Percentiles rank a stretch among this genome's conserved stretches.
Conservation (phyloP, 345 rosid species). For the Camelina sativa region DNA sequence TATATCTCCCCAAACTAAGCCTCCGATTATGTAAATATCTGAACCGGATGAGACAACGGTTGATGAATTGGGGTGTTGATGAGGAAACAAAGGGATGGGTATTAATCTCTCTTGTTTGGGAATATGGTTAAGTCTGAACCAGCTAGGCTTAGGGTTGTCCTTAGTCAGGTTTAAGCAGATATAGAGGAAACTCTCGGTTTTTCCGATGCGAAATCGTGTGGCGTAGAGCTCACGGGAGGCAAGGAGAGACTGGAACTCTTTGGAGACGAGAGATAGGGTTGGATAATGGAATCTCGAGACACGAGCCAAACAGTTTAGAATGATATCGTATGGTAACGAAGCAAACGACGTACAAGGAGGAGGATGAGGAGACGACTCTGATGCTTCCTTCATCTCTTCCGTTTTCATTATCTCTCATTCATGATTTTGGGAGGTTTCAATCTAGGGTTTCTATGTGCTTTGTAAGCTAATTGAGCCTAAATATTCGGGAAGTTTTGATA, state of each 20-base stretch:
- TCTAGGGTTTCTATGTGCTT: too few relatives aligned
- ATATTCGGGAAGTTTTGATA: too few relatives aligned
- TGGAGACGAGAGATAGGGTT: constrained; percentile 5
- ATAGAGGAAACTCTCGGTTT: constrained; percentile 19
- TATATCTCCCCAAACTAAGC: constrained; percentile 47
- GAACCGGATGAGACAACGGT: constrained; percentile 52
- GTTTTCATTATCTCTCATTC: too few relatives aligned
- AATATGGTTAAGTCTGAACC: background rate
- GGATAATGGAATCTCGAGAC: background rate
- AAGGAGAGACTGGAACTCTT: background rate
- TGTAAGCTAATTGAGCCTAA: too few relatives aligned
- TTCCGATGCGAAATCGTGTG: constrained; percentile 7
- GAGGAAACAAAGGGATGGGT: constrained; percentile 52
- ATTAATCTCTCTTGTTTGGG: constrained; percentile 23
- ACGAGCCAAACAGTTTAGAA: too few relatives aligned
- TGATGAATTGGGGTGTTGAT: constrained; percentile 47
- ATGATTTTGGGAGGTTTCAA: too few relatives aligned
- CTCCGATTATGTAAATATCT: constrained; percentile 62
- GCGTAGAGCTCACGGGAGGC: too few relatives aligned
- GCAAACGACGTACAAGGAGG: too few relatives aligned
- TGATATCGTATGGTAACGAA: too few relatives aligned
- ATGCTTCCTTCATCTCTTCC: too few relatives aligned
- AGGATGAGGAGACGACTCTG: too few relatives aligned
- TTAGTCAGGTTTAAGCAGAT: background rate
- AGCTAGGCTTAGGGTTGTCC: constrained; percentile 15